Evolutionary conservation across 257 asterid genomes (phyloP), one percentile per base, ranked within the genome.

Genomic region (Salvia rosmarinus): DNA sequence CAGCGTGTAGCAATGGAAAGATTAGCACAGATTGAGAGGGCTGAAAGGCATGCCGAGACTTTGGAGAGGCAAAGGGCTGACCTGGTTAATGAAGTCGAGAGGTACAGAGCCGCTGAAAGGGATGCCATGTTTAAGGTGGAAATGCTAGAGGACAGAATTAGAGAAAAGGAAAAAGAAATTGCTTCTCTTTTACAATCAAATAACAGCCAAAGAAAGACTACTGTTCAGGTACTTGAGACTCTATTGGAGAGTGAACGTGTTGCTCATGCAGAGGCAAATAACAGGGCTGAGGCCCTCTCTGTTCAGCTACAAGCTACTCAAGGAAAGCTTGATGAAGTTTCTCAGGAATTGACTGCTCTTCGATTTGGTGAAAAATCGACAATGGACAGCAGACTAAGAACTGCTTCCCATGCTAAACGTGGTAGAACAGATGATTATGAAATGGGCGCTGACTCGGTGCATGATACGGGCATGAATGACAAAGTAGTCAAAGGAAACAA

Each of bases 1-100:
- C 96, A 95, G 71, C 89, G 86, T 25, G 43, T 79, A 35, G 88
- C 97, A 49, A 95, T 90, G 95, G 99, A 90, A 76, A 85, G 97
- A 72, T 63, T 84, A 78, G 90, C 98, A 12, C 90, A 85, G 71
- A 82, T 95, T 3, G 98, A 91, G 85, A 83, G 95, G 77, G 82
- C 88, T 4, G 89, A 85, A 83, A 84, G 99, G 75, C 87, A 79
- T 0, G 77, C 88, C 1, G 98, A 91, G 65, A 79, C 82, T 71
- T 71, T 95, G 62, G 89, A 86, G 85, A 84, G 97, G 85, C 87
- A 80, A 78, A 88, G 78, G 76, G 54, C 70, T 7, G 91, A 88
- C 72, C 81, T 95, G 59, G 79, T 76, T 9, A 46, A 69, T 35
- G 97, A 95, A 60, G 84, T 85, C 11, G 90, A 81, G 66, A 80